Base-by-base conservation (phyloP, 192 early-diverging fungal genomes). In the Bifiguratus adelaidae region DNA sequence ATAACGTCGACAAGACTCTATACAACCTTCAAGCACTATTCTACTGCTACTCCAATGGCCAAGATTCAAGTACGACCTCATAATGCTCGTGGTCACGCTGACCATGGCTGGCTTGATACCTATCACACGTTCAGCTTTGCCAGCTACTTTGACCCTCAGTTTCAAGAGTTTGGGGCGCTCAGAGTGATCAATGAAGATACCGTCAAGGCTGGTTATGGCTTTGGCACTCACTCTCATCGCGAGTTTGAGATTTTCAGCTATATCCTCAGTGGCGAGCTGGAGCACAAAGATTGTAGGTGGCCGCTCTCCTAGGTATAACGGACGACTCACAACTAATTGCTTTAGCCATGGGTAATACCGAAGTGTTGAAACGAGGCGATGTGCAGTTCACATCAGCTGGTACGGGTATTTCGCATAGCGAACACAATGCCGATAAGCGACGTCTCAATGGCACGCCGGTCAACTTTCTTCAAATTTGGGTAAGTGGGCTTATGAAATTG, bases 51-150 rank as follows among this genome's bases (percentile, higher is more conserved):
- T n/a, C n/a, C n/a, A n/a, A n/a, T n/a, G n/a, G 22, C 25, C 7
- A 52, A 46, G 30, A 52, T 52, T 22, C 40, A 44, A 7, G 18
- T 30, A 9, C 54, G 56, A 7, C 56, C 24, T 30, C 32, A 27
- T 7, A 21, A 24, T 16, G 38, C 28, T 13, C 52, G 54, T 24
- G 61, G 61, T n/a, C 44, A 65, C 50, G 61, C 61, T 2, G 42
- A 64, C 38, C 61, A 65, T 34, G 60, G 61, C 6, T 64, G 61
- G 61, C 32, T 64, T 3, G 30, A 64, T 43, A 64, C 52, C 13
- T 44, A 64, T 48, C 67, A 70, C 40, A 70, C 67, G 34, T 70
- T 70, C 45, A 65, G 53, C 18, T 70, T 70, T 25, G 67, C 67
- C 2, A 22, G 36, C 44, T 70, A 70, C 59, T 70, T 48, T 52